These are phyloP conservation scores for Dactylellina leptospora DNA, from an alignment of 2,329 filamentous ascomycete genomes.

Conservation along the genomic window DNA sequence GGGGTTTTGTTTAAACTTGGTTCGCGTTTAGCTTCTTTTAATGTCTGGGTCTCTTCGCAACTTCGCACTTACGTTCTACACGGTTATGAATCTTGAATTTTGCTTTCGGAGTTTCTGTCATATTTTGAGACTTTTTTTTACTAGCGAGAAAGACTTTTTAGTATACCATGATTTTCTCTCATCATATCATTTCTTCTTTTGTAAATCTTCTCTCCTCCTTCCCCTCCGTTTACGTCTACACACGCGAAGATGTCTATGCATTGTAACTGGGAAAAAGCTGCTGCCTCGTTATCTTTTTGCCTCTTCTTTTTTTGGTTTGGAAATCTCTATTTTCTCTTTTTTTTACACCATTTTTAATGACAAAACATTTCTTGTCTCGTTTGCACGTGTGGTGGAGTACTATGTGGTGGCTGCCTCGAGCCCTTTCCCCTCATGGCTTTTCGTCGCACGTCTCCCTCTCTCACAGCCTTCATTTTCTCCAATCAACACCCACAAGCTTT, in stretches of 20 bases:
- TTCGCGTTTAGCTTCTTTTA: slow-evolving; percentile 30
- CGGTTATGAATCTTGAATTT: slow-evolving; percentile 42
- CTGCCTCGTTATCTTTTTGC: slow-evolving; percentile 19
- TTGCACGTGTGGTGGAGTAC: slow-evolving; percentile 11
- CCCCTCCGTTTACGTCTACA: slow-evolving; percentile 16
- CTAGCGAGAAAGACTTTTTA: slow-evolving; percentile 36
- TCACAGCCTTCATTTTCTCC: neutral
- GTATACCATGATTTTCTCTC: slow-evolving; percentile 6
- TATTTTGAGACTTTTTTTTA: slow-evolving; percentile 18
- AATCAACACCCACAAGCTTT: neutral
- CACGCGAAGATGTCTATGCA: slow-evolving; percentile 32
- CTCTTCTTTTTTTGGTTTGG: neutral
- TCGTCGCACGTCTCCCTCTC: slow-evolving; percentile 10
- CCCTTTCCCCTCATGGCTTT: slow-evolving; percentile 7
- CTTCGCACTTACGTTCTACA: slow-evolving; percentile 25
- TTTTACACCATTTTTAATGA: neutral
- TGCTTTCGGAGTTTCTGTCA: slow-evolving; percentile 34
- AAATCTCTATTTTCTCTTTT: slow-evolving; percentile 2
- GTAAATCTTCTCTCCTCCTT: slow-evolving; percentile 45
- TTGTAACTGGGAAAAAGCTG: slow-evolving; percentile 24
- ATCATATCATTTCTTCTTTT: slow-evolving; percentile 51
- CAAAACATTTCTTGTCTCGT: slow-evolving; percentile 6
- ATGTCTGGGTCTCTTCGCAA: slow-evolving; percentile 42
- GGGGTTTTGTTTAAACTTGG: slow-evolving; percentile 34
- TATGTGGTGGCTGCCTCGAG: slow-evolving; percentile 26